These are phyloP conservation scores for Laburnicola sp. DNA, from an alignment of 2,329 filamentous ascomycete species.

Conservation along the genomic window DNA sequence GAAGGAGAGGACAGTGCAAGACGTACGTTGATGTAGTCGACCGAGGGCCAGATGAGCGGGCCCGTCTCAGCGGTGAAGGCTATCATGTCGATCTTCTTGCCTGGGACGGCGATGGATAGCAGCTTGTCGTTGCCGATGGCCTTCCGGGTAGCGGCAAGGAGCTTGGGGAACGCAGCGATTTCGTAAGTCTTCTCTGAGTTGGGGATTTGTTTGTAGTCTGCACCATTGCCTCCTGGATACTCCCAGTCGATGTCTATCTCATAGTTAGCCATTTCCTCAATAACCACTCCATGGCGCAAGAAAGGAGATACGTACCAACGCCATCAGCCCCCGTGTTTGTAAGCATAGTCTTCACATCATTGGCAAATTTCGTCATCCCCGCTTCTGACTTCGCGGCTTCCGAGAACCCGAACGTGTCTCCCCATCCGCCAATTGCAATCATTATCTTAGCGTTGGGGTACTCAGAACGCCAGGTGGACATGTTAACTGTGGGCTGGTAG, in stretches of 20 bases:
- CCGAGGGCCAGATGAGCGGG: slow-evolving; percentile 60
- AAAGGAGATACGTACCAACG: slow-evolving; percentile 50
- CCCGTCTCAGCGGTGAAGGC: slow-evolving; percentile 63
- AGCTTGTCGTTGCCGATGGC: slow-evolving; percentile 62
- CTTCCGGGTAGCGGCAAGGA: slow-evolving; percentile 61
- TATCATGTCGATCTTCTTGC: slow-evolving; percentile 65
- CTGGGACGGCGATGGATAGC: slow-evolving; percentile 69
- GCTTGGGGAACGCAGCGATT: slow-evolving; percentile 63
- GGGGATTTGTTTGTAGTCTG: slow-evolving; percentile 66
- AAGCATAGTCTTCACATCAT: slow-evolving; percentile 67
- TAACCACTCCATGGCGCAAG: neutral
- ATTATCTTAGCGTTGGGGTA: slow-evolving; percentile 65
- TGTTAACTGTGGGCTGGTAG: slow-evolving; percentile 59
- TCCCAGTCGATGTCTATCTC: slow-evolving; percentile 68
- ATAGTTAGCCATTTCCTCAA: neutral
- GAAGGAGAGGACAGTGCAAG: neutral
- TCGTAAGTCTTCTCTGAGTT: slow-evolving; percentile 64
- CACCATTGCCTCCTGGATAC: slow-evolving; percentile 65
- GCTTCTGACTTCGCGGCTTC: slow-evolving; percentile 56
- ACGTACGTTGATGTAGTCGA: slow-evolving; percentile 65
- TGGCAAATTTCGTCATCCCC: slow-evolving; percentile 62
- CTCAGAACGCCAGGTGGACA: slow-evolving; percentile 56
- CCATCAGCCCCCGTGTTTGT: slow-evolving; percentile 66
- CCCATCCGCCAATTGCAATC: slow-evolving; percentile 76
- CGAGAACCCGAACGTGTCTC: slow-evolving; percentile 66